These are phyloP conservation scores for Coemansia sp. DNA, from an alignment of 192 early-diverging fungal species.

Conservation along the genomic window DNA sequence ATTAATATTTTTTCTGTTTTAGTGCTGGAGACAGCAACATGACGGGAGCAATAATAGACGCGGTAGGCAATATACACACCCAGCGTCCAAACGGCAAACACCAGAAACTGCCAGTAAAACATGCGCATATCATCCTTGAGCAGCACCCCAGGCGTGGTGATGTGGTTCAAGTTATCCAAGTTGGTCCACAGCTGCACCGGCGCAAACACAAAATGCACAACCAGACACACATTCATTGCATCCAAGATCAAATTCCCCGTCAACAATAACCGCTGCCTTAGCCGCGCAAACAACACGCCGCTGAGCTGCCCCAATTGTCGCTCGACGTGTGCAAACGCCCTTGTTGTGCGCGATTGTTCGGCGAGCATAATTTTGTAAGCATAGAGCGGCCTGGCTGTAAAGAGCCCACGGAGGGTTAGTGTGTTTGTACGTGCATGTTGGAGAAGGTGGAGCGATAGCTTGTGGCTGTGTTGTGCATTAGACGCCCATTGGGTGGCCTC, in stretches of 20 bases:
- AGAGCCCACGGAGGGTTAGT: background rate
- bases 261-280: background rate
- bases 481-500: background rate
- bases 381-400: background rate
- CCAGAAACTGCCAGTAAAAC: slow-evolving; percentile 17
- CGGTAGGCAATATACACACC: background rate
- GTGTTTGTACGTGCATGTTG: background rate
- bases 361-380: background rate
- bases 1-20: background rate
- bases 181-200: slow-evolving; percentile 20
- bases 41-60: too few species aligned
- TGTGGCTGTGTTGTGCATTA: background rate
- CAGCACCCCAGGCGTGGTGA: slow-evolving; percentile 11
- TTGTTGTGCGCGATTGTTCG: background rate
- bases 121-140: background rate
- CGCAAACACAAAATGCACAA: slow-evolving; percentile 2
- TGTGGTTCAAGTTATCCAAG: slow-evolving; percentile 33
- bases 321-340: background rate
- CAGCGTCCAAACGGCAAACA: background rate
- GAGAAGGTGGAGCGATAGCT: background rate
- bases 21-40: too few species aligned
- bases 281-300: slow-evolving; percentile 1
- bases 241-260: background rate
- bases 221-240: background rate
- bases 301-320: background rate